Percentiles rank a stretch among this genome's conserved stretches.
phyloP scores from a whole-genome alignment of 2,329 filamentous ascomycete species.

The Colletotrichum lini region DNA sequence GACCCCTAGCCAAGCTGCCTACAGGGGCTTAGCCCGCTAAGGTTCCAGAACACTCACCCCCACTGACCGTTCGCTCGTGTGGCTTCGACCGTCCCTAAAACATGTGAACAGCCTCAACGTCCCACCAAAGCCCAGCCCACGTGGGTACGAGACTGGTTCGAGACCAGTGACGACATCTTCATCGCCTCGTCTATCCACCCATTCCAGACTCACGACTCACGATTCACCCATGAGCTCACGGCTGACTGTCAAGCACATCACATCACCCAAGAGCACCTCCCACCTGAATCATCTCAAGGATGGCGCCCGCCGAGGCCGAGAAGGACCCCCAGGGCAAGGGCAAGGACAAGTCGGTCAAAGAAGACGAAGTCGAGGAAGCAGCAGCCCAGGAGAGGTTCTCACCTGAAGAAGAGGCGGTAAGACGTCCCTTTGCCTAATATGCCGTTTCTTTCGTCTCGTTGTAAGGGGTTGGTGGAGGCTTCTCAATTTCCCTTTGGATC shows the following conservation, averaged over 20 bases:
- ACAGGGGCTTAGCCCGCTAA: background rate
- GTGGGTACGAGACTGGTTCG: slow-evolving; percentile 30
- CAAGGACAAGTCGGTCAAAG: slow-evolving; percentile 24
- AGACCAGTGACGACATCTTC: slow-evolving; percentile 37
- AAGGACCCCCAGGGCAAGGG: slow-evolving; percentile 33
- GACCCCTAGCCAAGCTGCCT: background rate
- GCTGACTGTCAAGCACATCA: background rate
- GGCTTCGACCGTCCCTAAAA: slow-evolving; percentile 17
- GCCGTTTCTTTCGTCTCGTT: background rate
- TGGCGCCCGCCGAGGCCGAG: slow-evolving; percentile 28
- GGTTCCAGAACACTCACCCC: background rate
- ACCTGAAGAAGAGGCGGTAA: slow-evolving; percentile 70
- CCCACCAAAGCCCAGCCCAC: slow-evolving; percentile 21
- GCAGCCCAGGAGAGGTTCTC: slow-evolving; percentile 58
- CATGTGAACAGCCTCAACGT: slow-evolving; percentile 39
- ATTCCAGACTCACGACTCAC: too few relatives aligned
- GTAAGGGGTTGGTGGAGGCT: too few relatives aligned
- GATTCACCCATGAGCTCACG: background rate
- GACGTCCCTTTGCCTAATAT: slow-evolving; percentile 39
- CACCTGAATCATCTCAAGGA: slow-evolving; percentile 35
- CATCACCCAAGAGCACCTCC: background rate
- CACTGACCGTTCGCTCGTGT: background rate
- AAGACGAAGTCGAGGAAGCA: slow-evolving; percentile 48
- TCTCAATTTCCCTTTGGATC: background rate
- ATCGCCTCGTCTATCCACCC: background rate